phyloP scores from a whole-genome alignment of 768 basidiomycete genomes.

The Pulveroboletus sp. region DNA sequence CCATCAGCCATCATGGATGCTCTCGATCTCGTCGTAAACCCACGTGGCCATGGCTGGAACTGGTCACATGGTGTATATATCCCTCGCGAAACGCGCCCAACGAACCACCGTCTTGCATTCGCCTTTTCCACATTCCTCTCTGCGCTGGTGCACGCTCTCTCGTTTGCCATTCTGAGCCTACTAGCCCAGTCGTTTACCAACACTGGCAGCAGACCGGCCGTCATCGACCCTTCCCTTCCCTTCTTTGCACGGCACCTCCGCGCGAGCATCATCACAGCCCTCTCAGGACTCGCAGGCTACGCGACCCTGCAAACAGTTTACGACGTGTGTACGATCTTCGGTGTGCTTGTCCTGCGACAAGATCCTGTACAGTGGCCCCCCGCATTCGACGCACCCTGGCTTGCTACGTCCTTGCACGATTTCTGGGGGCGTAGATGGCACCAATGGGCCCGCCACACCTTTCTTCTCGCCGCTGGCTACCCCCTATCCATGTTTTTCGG shows the following conservation, averaged over 20 bases:
- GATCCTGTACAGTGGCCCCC: slow-evolving; percentile 34
- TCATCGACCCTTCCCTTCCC: slow-evolving; percentile 34
- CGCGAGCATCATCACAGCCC: slow-evolving; percentile 41
- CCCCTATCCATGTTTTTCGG: slow-evolving; percentile 42
- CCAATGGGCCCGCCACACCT: slow-evolving; percentile 31
- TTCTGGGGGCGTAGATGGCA: slow-evolving; percentile 43
- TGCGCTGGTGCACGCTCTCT: slow-evolving; percentile 33
- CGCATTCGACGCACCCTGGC: slow-evolving; percentile 33
- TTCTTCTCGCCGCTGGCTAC: slow-evolving; percentile 28
- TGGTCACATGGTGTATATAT: too few species aligned
- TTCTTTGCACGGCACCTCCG: slow-evolving; percentile 29
- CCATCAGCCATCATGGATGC: too few species aligned
- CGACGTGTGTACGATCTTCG: slow-evolving; percentile 18
- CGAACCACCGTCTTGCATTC: slow-evolving; percentile 42
- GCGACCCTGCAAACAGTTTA: slow-evolving; percentile 39
- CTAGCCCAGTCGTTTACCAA: slow-evolving; percentile 44
- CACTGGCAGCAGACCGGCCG: slow-evolving; percentile 26
- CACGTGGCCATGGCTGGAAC: too few species aligned
- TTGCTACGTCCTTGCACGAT: slow-evolving; percentile 33
- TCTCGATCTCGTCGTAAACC: too few species aligned
- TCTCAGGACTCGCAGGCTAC: slow-evolving; percentile 45
- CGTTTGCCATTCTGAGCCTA: slow-evolving; percentile 46
- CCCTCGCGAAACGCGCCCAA: slow-evolving; percentile 39
- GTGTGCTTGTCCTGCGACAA: slow-evolving; percentile 27
- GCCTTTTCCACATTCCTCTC: slow-evolving; percentile 32